A percentile compares a stretch with the other conserved stretches of the same genome.
phyloP scores from a whole-genome alignment of 192 early-diverging fungal genomes.

The Backusella liffmaniae region DNA sequence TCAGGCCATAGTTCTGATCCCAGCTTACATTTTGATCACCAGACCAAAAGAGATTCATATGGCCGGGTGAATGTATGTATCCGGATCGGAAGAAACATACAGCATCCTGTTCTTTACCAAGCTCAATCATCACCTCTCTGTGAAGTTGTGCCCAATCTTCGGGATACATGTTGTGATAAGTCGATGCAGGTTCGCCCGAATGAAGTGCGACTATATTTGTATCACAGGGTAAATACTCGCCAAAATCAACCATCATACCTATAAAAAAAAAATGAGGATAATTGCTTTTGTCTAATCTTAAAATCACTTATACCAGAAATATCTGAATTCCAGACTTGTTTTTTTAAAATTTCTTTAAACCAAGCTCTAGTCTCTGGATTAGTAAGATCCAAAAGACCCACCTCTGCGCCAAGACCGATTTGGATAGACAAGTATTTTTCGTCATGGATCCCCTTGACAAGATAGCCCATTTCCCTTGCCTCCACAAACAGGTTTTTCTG shows the following conservation, averaged over 20 bases:
- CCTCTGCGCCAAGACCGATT: constrained; percentile 20
- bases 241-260: constrained; percentile 40
- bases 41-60: constrained; percentile 35
- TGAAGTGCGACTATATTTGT: neutral
- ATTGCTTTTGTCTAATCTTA: no score
- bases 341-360: constrained; percentile 36
- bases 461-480: constrained; percentile 24
- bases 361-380: constrained; percentile 35
- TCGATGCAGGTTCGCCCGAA: constrained; percentile 17
- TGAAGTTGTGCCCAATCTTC: constrained; percentile 39
- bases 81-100: constrained; percentile 33
- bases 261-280: neutral
- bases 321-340: constrained; percentile 23
- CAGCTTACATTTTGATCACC: constrained; percentile 42
- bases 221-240: constrained; percentile 33
- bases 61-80: constrained; percentile 32
- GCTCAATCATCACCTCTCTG: constrained; percentile 21
- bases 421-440: constrained; percentile 13
- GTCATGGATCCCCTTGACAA: constrained; percentile 19
- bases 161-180: constrained; percentile 40
- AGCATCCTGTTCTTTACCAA: constrained; percentile 27
- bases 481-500: constrained; percentile 29
- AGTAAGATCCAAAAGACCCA: constrained; percentile 38
- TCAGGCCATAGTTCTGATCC: constrained; percentile 41
- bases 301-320: constrained; percentile 17